Evolutionary conservation across 495 filamentous ascomycete species (phyloP).

Genomic region (Aspergillus campestris): DNA sequence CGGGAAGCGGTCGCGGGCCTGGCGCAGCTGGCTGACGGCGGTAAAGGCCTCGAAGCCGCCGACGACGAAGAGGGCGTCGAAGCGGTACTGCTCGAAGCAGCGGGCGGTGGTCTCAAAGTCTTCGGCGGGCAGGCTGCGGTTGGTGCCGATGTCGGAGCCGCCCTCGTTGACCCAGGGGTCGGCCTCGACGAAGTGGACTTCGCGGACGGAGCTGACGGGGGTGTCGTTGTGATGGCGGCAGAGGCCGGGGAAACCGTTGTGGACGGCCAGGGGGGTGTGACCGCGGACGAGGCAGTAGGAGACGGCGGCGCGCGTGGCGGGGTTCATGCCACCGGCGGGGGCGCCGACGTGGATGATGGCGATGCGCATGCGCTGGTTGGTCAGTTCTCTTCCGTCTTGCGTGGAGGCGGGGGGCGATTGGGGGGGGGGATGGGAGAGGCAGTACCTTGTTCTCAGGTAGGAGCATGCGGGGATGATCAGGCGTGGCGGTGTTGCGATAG

Average conservation of each 20-base stretch:
- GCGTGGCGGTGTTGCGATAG: constrained; percentile 79
- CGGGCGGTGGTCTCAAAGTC: constrained; percentile 76
- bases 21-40: constrained; percentile 74
- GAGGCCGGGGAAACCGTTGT: constrained; percentile 96
- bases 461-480: constrained; percentile 51
- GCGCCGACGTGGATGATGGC: constrained; percentile 96
- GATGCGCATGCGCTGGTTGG: constrained; percentile 70
- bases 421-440: no score
- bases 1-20: constrained; percentile 66
- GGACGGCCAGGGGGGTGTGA: constrained; percentile 82
- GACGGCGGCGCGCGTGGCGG: constrained; percentile 86
- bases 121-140: constrained; percentile 80
- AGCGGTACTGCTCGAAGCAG: constrained; percentile 75
- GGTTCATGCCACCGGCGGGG: constrained; percentile 98
- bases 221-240: constrained; percentile 80
- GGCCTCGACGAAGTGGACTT: constrained; percentile 85
- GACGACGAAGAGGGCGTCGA: constrained; percentile 86
- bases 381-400: no score
- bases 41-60: constrained; percentile 98
- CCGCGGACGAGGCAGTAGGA: constrained; percentile 94
- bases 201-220: constrained; percentile 72
- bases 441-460: constrained; percentile 72
- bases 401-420: no score
- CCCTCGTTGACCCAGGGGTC: constrained; percentile 94
- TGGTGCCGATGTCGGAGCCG: constrained; percentile 96